Conservation (phyloP, 2,329 filamentous ascomycete genomes). For the Xylogone sp. region DNA sequence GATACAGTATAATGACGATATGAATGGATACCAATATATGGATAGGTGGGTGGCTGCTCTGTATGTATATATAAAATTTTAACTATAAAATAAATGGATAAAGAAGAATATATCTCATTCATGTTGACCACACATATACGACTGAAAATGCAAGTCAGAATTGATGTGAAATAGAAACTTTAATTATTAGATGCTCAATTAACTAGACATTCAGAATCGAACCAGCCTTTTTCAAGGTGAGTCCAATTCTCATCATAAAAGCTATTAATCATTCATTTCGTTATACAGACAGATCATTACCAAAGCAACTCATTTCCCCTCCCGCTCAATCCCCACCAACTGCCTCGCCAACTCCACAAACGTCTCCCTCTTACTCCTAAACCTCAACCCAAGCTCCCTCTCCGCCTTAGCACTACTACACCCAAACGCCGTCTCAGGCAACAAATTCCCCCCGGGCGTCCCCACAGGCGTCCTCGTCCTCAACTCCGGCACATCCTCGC, state of each 20-base stretch:
- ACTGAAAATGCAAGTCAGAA: no score
- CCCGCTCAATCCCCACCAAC: constrained; percentile 17
- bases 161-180: no score
- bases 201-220: no score
- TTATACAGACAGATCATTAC: background rate
- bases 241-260: no score
- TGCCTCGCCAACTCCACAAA: constrained; percentile 22
- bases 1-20: background rate
- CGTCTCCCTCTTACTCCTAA: constrained; percentile 15
- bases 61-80: background rate
- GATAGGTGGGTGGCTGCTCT: background rate
- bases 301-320: background rate
- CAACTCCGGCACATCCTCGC: constrained; percentile 47
- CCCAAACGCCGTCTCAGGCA: constrained; percentile 8
- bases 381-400: constrained; percentile 12
- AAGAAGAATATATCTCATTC: no score
- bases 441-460: constrained; percentile 21
- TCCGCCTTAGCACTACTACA: constrained; percentile 11
- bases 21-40: background rate
- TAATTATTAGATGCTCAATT: no score
- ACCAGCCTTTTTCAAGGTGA: no score
- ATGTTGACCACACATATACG: no score
- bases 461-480: constrained; percentile 41
- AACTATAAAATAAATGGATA: no score
- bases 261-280: no score